Evolutionary conservation across 305 asterid species (phyloP).

Genomic region (Andrographis paniculata): DNA sequence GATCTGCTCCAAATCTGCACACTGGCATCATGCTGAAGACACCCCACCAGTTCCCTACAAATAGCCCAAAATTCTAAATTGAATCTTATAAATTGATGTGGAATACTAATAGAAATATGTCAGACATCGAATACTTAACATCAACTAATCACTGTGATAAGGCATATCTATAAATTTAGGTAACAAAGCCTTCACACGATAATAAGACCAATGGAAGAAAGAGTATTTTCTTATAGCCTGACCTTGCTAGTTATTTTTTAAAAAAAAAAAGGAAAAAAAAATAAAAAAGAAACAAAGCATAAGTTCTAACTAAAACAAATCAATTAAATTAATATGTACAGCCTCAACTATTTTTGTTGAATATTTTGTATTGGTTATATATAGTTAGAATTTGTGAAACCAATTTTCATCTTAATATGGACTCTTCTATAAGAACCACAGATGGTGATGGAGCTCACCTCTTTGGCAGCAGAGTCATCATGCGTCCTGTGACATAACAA

Average conservation of each 20-base stretch:
- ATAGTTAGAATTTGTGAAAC: conserved; percentile 1
- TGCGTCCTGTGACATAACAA: conserved; percentile 42
- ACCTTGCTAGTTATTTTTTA: no score
- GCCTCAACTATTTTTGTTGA: no score
- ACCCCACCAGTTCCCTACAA: conserved; percentile 33
- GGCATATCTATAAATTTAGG: not conserved
- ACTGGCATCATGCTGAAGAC: not conserved
- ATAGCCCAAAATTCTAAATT: not conserved
- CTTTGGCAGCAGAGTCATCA: conserved; percentile 26
- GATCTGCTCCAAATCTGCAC: conserved; percentile 18
- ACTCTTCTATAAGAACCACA: not conserved
- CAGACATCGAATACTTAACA: conserved; percentile 1
- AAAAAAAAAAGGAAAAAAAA: no score
- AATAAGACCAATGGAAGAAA: conserved; percentile 9
- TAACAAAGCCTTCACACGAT: not conserved
- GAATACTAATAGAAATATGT: not conserved
- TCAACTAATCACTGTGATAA: not conserved
- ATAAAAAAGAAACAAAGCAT: no score
- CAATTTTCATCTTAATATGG: conserved; percentile 1
- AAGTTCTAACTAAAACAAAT: no score
- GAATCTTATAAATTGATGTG: conserved; percentile 4
- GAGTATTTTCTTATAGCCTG: conserved; percentile 1
- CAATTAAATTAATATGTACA: no score
- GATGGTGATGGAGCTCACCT: conserved; percentile 42
- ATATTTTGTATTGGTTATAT: no score